Conservation (phyloP, 2,329 filamentous ascomycete species). For the Cladorrhinum sp. region DNA sequence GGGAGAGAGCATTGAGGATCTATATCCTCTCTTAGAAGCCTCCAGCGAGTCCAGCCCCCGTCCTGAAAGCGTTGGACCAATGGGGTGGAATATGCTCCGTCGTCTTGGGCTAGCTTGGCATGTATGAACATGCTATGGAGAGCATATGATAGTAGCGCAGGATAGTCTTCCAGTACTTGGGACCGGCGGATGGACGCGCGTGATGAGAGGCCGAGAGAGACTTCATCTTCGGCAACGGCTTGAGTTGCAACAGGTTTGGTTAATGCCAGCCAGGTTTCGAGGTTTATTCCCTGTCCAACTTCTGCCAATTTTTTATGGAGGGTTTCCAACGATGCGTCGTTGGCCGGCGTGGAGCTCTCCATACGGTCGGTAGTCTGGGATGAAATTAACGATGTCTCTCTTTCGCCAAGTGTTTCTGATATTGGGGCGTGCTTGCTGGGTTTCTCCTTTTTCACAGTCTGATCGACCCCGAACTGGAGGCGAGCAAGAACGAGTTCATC, state of each 20-base stretch:
- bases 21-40: not conserved
- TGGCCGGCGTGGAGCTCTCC: no score
- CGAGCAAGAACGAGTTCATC: conserved; percentile 11
- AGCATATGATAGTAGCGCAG: conserved; percentile 8
- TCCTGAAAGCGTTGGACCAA: not conserved
- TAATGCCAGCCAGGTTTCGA: no score
- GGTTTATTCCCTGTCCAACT: no score
- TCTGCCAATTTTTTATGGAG: no score
- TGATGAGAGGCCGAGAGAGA: not conserved
- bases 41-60: not conserved
- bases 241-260: no score
- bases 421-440: no score
- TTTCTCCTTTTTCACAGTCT: no score
- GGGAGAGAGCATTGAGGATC: not conserved
- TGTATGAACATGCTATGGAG: conserved; percentile 1
- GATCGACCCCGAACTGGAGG: not conserved
- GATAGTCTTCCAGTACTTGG: conserved; percentile 8
- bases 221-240: no score
- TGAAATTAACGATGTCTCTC: no score
- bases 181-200: not conserved
- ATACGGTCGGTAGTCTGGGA: no score
- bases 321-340: no score
- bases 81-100: not conserved
- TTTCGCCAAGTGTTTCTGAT: no score
- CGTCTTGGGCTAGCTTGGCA: not conserved